These are phyloP conservation scores for Stemphylium beticola DNA, from an alignment of 2,329 filamentous ascomycete genomes.

Conservation along the genomic window DNA sequence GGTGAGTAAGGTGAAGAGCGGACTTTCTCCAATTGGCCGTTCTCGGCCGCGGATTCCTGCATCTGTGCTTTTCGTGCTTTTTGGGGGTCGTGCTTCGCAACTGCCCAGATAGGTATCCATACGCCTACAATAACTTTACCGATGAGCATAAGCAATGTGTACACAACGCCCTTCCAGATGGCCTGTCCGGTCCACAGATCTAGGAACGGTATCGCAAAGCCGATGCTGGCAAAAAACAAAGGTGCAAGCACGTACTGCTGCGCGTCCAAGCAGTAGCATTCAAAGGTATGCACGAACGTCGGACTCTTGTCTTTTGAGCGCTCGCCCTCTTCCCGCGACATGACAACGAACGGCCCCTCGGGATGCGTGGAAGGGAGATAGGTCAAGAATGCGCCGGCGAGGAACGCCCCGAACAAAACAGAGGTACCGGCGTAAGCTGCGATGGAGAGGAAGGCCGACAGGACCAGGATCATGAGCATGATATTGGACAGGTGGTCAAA, in stretches of 20 bases:
- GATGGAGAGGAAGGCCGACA: constrained; percentile 37
- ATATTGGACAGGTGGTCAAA: constrained; percentile 35
- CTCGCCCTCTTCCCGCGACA: constrained; percentile 35
- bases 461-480: constrained; percentile 35
- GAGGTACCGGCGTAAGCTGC: constrained; percentile 40
- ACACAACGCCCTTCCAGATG: constrained; percentile 37
- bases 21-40: background rate
- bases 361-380: constrained; percentile 34
- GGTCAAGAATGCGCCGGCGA: constrained; percentile 38
- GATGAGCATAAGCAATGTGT: constrained; percentile 35
- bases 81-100: constrained; percentile 7
- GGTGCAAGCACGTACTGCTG: constrained; percentile 48
- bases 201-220: constrained; percentile 39
- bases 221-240: constrained; percentile 40
- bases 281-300: constrained; percentile 40
- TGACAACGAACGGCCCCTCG: constrained; percentile 30
- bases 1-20: constrained; percentile 9
- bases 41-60: background rate
- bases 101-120: constrained; percentile 17
- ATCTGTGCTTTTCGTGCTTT: constrained; percentile 10
- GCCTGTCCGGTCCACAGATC: constrained; percentile 38
- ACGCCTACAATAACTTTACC: constrained; percentile 19
- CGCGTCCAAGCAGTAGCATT: constrained; percentile 54
- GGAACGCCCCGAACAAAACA: constrained; percentile 39
- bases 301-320: constrained; percentile 32